A percentile compares a stretch with the other conserved stretches of the same genome.
These are phyloP conservation scores for Pichia sp. DNA, from an alignment of 1,139 yeast species.

Conservation along the genomic window DNA sequence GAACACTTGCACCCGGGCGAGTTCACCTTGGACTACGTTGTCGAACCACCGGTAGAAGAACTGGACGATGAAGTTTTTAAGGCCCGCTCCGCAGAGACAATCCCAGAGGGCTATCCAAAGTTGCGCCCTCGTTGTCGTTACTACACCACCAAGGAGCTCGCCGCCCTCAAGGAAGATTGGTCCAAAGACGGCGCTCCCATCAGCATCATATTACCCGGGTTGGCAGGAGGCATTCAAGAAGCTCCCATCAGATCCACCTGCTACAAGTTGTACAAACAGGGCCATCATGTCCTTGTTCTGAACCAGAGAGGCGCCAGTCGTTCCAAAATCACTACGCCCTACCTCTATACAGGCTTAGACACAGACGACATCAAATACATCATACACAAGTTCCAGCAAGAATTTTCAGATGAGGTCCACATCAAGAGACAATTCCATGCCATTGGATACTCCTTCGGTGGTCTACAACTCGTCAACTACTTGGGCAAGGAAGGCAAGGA, in stretches of 20 bases:
- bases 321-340: slow-evolving; percentile 71
- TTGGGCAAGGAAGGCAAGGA: slow-evolving; percentile 64
- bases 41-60: slow-evolving; percentile 34
- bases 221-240: slow-evolving; percentile 92
- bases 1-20: slow-evolving; percentile 45
- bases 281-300: slow-evolving; percentile 65
- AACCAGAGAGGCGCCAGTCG: slow-evolving; percentile 87
- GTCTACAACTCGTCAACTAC: slow-evolving; percentile 70
- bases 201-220: slow-evolving; percentile 71
- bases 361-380: slow-evolving; percentile 67
- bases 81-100: slow-evolving; percentile 46
- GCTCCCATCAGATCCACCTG: slow-evolving; percentile 70
- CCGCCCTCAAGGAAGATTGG: slow-evolving; percentile 25
- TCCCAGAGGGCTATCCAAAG: slow-evolving; percentile 68
- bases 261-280: slow-evolving; percentile 33
- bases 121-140: slow-evolving; percentile 78
- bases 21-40: slow-evolving; percentile 74
- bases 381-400: slow-evolving; percentile 40
- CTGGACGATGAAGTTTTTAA: slow-evolving; percentile 44
- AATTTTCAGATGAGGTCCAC: slow-evolving; percentile 1
- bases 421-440: slow-evolving; percentile 73
- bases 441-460: slow-evolving; percentile 89
- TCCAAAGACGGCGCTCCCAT: slow-evolving; percentile 49
- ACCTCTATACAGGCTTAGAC: slow-evolving; percentile 67
- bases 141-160: slow-evolving; percentile 49